Evolutionary conservation across 169 alveolate species (phyloP).

Genomic region (Cryptosporidium parvum): DNA sequence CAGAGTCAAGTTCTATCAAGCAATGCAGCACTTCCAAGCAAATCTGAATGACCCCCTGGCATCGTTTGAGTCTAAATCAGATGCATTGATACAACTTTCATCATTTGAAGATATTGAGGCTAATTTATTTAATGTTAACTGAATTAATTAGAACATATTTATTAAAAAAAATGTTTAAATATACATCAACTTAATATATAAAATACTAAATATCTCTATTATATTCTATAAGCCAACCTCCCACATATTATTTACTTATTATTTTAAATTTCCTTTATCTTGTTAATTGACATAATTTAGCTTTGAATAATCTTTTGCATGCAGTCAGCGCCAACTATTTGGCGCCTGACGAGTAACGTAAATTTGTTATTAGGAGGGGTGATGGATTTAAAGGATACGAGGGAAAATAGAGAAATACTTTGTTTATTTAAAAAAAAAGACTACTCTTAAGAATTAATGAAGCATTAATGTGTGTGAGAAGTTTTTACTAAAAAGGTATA

Average conservation of each 20-base stretch:
- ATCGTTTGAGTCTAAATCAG: slow-evolving; percentile 45
- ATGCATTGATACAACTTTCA: slow-evolving; percentile 2
- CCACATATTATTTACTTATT: neutral
- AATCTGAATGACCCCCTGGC: slow-evolving; percentile 25
- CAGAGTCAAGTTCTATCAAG: slow-evolving; percentile 57
- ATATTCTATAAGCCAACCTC: neutral
- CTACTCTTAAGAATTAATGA: neutral
- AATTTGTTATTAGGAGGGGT: slow-evolving; percentile 13
- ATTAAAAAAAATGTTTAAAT: neutral
- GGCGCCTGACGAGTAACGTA: slow-evolving; percentile 37
- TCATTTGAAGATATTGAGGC: slow-evolving; percentile 52
- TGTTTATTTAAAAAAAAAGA: neutral
- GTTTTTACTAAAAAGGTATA: neutral
- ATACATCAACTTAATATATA: neutral
- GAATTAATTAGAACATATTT: neutral
- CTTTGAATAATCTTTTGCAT: neutral
- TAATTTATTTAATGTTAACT: slow-evolving; percentile 27
- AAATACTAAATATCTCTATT: neutral
- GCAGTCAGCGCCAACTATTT: neutral
- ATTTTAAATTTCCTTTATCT: neutral
- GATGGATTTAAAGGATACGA: slow-evolving; percentile 12
- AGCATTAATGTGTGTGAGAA: neutral
- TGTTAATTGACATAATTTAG: neutral
- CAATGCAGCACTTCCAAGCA: slow-evolving; percentile 34
- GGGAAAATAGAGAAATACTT: neutral